phyloP scores from a whole-genome alignment of 805 yeast species.

The Saturnispora diversa region DNA sequence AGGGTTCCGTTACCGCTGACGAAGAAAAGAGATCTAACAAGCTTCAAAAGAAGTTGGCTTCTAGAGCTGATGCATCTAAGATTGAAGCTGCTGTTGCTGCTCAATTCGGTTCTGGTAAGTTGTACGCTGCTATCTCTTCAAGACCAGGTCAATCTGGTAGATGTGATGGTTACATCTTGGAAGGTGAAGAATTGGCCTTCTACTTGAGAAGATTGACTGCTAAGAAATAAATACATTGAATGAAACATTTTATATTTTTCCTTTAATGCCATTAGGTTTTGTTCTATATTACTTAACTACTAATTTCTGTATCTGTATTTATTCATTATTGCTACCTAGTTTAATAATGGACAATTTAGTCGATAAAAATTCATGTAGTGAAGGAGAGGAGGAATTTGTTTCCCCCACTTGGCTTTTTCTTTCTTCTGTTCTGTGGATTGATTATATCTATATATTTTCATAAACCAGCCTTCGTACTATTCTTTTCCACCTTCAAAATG shows the following conservation, averaged over 20 bases:
- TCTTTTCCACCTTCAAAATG: too few species aligned
- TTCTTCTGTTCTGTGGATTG: too few species aligned
- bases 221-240: conserved; percentile 65
- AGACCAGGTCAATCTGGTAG: conserved; percentile 99
- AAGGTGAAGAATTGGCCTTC: conserved; percentile 99
- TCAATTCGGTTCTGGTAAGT: conserved; percentile 98
- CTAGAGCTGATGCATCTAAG: conserved; percentile 80
- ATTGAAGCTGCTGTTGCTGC: conserved; percentile 86
- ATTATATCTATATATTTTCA: too few species aligned
- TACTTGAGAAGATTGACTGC: conserved; percentile 99
- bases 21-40: conserved; percentile 61
- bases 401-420: too few species aligned
- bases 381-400: too few species aligned
- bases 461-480: too few species aligned
- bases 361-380: too few species aligned
- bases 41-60: conserved; percentile 86
- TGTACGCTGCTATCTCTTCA: conserved; percentile 96
- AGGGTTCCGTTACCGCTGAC: conserved; percentile 47
- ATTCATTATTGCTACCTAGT: too few species aligned
- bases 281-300: too few species aligned
- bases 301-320: too few species aligned
- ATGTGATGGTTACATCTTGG: conserved; percentile 99
- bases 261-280: conserved; percentile 7
- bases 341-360: too few species aligned
- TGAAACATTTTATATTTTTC: neutral